These are phyloP conservation scores for Vitis hybrid DNA, from an alignment of 177 flowering plant genomes.

Conservation along the genomic window DNA sequence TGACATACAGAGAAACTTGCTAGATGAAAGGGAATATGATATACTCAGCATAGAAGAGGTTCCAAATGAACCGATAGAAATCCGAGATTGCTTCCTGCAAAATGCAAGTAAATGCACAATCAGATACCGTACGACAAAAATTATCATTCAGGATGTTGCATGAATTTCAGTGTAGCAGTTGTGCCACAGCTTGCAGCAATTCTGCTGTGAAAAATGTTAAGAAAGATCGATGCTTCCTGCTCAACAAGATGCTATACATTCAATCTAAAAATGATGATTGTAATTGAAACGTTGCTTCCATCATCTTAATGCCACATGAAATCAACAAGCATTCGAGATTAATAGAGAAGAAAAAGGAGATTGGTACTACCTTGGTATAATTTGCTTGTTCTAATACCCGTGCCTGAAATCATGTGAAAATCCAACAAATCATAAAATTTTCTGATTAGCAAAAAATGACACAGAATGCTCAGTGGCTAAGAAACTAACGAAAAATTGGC, in stretches of 20 bases:
- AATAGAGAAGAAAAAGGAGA: neutral
- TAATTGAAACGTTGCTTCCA: neutral
- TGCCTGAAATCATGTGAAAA: conserved; percentile 47
- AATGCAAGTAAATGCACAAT: conserved; percentile 1
- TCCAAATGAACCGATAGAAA: conserved; percentile 89
- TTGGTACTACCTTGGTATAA: conserved; percentile 69
- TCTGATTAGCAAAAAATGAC: neutral
- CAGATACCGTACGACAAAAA: no score
- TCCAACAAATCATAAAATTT: neutral
- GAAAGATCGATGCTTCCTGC: no score
- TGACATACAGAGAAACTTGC: neutral
- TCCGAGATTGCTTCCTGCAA: conserved; percentile 84
- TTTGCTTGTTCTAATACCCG: conserved; percentile 79
- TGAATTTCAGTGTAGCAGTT: neutral
- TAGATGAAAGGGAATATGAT: conserved; percentile 80
- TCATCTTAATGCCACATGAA: neutral
- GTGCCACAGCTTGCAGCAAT: neutral
- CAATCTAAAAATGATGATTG: neutral
- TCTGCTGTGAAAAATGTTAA: no score
- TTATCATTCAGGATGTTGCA: neutral
- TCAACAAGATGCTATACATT: no score
- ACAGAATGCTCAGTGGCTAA: neutral
- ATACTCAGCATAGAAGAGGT: conserved; percentile 91
- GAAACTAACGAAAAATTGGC: neutral
- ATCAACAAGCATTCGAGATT: neutral